Evolutionary conservation across 2,329 filamentous ascomycete genomes (phyloP).

Genomic region (Talaromyces funiculosus): DNA sequence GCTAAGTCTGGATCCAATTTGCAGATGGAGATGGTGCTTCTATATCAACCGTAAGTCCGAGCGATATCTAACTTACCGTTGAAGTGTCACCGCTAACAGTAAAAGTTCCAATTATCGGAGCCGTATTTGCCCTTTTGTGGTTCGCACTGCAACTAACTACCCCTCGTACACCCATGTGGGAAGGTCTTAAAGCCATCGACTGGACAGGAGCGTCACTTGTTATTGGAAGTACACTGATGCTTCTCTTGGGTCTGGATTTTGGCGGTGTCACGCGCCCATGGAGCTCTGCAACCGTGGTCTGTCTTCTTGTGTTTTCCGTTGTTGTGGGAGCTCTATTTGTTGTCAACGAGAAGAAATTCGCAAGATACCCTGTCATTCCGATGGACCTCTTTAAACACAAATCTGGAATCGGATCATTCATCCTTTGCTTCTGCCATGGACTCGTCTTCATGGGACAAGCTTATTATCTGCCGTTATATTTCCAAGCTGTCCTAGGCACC

Average conservation of each 20-base stretch:
- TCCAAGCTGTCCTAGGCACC: slow-evolving; percentile 60
- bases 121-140: slow-evolving; percentile 50
- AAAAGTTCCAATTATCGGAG: slow-evolving; percentile 48
- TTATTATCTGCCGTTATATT: slow-evolving; percentile 73
- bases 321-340: slow-evolving; percentile 58
- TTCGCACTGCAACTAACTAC: slow-evolving; percentile 54
- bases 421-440: slow-evolving; percentile 60
- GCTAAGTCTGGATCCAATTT: background rate
- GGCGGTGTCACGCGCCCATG: slow-evolving; percentile 68
- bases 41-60: slow-evolving; percentile 46
- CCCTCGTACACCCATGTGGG: slow-evolving; percentile 48
- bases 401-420: slow-evolving; percentile 57
- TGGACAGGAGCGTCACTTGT: slow-evolving; percentile 55
- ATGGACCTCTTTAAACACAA: slow-evolving; percentile 56
- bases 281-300: slow-evolving; percentile 64
- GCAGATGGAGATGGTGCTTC: slow-evolving; percentile 50
- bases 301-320: slow-evolving; percentile 64
- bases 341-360: slow-evolving; percentile 62
- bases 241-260: slow-evolving; percentile 73
- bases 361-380: slow-evolving; percentile 67
- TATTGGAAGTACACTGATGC: slow-evolving; percentile 71
- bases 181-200: slow-evolving; percentile 53
- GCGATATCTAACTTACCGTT: background rate
- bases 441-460: slow-evolving; percentile 63
- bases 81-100: background rate